Evolutionary conservation across 768 basidiomycete genomes (phyloP).

Genomic region (Cubamyces sp.): DNA sequence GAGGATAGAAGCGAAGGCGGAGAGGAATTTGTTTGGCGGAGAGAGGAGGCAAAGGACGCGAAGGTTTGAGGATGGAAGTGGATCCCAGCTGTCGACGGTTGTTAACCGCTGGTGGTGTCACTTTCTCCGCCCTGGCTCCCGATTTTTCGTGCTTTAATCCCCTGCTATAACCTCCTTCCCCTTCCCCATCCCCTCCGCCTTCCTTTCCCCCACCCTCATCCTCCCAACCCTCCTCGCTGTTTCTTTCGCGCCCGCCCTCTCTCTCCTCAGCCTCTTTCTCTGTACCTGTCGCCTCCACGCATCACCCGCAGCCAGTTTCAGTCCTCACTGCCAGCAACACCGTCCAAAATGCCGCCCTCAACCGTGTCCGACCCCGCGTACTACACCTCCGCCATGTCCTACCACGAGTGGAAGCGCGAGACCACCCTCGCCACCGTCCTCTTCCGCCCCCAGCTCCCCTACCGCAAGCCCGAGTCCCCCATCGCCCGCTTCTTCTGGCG

Average conservation of each 20-base stretch:
- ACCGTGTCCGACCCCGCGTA: constrained; percentile 19
- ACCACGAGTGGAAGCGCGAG: constrained; percentile 32
- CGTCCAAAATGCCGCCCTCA: neutral
- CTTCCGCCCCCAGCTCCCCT: constrained; percentile 31
- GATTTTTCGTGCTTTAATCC: no score
- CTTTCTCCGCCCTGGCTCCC: no score
- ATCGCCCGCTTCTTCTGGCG: constrained; percentile 45
- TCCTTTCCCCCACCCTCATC: neutral
- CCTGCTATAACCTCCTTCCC: neutral
- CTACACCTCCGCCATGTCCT: constrained; percentile 23
- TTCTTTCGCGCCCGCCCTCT: neutral
- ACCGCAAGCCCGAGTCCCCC: constrained; percentile 27
- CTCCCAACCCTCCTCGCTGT: neutral
- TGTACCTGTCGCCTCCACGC: neutral
- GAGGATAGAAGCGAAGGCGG: neutral
- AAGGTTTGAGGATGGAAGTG: no score
- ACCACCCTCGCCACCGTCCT: constrained; percentile 26
- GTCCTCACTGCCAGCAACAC: neutral
- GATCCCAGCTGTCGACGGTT: no score
- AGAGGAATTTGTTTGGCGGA: neutral
- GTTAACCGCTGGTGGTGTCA: no score
- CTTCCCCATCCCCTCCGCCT: neutral
- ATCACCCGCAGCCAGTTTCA: neutral
- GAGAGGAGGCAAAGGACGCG: neutral
- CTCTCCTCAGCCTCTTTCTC: neutral